A percentile compares a stretch with the other conserved stretches of the same genome.
Evolutionary conservation across 768 basidiomycete genomes (phyloP).

Genomic region (Mycena crocata): DNA sequence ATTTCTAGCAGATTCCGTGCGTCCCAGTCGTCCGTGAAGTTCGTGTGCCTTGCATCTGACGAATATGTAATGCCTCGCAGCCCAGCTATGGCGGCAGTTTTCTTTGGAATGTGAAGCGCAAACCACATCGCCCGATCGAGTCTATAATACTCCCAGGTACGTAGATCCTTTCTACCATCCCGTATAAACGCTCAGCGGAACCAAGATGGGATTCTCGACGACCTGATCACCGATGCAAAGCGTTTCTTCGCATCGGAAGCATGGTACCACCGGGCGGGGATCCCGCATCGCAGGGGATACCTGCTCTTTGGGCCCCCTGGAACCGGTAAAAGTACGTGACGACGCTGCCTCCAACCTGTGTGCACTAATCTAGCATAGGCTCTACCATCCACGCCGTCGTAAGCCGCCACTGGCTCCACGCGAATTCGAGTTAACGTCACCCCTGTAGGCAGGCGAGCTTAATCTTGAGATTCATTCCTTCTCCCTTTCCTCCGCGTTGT

Average conservation of each 20-base stretch:
- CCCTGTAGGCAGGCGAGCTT: conserved; percentile 70
- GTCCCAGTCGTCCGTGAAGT: not conserved
- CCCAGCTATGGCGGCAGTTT: conserved; percentile 51
- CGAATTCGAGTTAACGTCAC: conserved; percentile 46
- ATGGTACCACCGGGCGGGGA: conserved; percentile 71
- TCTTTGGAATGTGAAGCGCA: conserved; percentile 61
- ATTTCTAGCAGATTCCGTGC: conserved; percentile 45
- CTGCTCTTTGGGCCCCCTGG: conserved; percentile 70
- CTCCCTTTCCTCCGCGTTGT: conserved; percentile 63
- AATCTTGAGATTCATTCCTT: conserved; percentile 84
- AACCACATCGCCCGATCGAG: conserved; percentile 58
- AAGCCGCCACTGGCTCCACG: conserved; percentile 50
- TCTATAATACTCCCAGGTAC: conserved; percentile 32
- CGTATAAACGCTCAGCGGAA: conserved; percentile 40
- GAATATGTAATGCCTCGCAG: too few species aligned
- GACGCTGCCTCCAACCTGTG: not conserved
- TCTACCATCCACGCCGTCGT: conserved; percentile 23
- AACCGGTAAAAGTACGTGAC: conserved; percentile 65
- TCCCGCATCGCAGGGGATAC: conserved; percentile 69
- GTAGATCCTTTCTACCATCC: not conserved
- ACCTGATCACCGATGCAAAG: conserved; percentile 61
- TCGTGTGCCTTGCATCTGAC: conserved; percentile 3
- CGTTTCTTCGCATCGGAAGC: conserved; percentile 67
- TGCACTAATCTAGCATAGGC: conserved; percentile 7
- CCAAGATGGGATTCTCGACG: conserved; percentile 58